Evolutionary conservation across 2,329 filamentous ascomycete species (phyloP).

Genomic region (Cytospora chrysosperma): DNA sequence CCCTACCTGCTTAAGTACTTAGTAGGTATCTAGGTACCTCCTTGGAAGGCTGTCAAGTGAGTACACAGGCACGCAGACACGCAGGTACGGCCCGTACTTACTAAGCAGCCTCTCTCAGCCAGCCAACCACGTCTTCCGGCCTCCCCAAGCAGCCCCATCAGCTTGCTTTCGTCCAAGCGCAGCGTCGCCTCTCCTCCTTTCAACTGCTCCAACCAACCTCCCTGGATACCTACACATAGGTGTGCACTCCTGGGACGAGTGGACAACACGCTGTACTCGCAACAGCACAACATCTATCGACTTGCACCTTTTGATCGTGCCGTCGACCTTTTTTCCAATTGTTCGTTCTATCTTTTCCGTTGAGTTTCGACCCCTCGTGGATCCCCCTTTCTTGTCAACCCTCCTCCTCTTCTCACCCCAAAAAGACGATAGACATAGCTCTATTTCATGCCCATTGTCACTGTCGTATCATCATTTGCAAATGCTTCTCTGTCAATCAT

Average conservation of each 20-base stretch:
- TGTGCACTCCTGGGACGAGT: slow-evolving; percentile 19
- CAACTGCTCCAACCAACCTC: neutral
- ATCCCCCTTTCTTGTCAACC: slow-evolving; percentile 24
- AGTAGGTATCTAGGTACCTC: neutral
- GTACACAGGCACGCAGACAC: neutral
- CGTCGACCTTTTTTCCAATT: slow-evolving; percentile 22
- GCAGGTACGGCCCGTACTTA: neutral
- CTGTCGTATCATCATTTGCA: slow-evolving; percentile 15
- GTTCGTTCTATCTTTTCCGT: slow-evolving; percentile 28
- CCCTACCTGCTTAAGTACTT: neutral
- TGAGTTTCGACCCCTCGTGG: slow-evolving; percentile 20
- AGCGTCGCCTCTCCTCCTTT: neutral
- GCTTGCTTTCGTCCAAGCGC: neutral
- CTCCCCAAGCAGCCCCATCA: neutral
- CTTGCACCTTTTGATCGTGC: slow-evolving; percentile 18
- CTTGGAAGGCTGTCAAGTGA: too few relatives aligned
- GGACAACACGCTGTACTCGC: slow-evolving; percentile 16
- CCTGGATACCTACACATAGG: slow-evolving; percentile 7
- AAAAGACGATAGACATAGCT: slow-evolving; percentile 18
- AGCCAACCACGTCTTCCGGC: neutral
- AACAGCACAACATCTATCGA: slow-evolving; percentile 14
- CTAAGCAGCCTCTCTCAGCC: neutral
- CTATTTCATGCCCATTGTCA: slow-evolving; percentile 25
- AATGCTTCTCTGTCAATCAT: slow-evolving; percentile 4
- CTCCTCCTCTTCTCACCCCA: slow-evolving; percentile 25